Base-by-base conservation (phyloP, 306 rosid genomes). In the Neltuma alba region DNA sequence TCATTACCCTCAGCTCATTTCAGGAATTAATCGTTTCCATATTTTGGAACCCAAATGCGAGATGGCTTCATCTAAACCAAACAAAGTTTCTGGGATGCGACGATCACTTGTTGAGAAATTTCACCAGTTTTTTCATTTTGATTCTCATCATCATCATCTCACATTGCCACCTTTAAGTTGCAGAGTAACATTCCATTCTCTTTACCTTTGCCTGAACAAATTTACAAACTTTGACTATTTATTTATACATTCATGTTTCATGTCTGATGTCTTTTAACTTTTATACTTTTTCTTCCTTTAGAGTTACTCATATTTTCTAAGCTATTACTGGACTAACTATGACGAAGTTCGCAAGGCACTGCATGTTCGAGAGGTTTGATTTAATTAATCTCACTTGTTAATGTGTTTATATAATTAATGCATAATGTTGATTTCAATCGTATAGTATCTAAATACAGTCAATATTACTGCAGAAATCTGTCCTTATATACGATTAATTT, bases 291-390 rank as follows among this genome's bases (percentile, higher is more conserved):
- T 48, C 37, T 28, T 36, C 33, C 1, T 0, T 7, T 37, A 83
- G 87, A 55, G 0, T 80, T 58, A 82, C 47, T 74, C 16, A 18
- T 55, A 74, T 36, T 54, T 76, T 38, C 85, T 89, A 0, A 31
- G 80, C 50, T 23, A 2, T 3, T 76, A 82, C 69, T 92, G 97
- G 96, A 83, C 85, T 27, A 83, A 92, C 16, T 74, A 87, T 31
- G 77, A 52, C 60, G 4, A n/a, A 1, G 60, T 52, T 52, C 5
- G 12, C 7, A 2, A n/a, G 60, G 60, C 28, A 66, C 80, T 85
- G 27, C 83, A 85, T 77, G 37, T 81, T 77, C 74, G 83, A 38
- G 62, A 85, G 88, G 85, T 85, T 80, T 41, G 45, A 41, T 41
- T n/a, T n/a, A n/a, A n/a, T 41, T 41, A 41, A 41, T 41, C 15